Evolutionary conservation across 441 rosid species (phyloP), one percentile per base, ranked within the genome.

Genomic region (Adansonia madagascariensis): DNA sequence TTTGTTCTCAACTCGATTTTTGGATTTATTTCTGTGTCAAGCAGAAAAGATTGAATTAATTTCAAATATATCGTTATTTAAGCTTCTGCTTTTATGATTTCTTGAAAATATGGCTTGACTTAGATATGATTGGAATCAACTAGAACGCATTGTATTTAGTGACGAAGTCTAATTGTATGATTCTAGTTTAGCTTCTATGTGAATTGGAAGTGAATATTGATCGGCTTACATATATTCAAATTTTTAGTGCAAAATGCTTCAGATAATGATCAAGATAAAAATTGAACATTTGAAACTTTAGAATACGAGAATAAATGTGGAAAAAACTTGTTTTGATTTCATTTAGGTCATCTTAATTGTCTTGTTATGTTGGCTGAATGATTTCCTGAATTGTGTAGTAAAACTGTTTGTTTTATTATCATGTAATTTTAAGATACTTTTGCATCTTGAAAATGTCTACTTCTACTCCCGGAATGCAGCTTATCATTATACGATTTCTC

Each of bases 401-500:
- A 18, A 31, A 53, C 12, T 43, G 18, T 17, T 50, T 41, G 47
- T 20, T 66, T 74, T 66, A 22, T 82, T 60, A 35, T 22, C 17
- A 8, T 75, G 6, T 6, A 61, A 20, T 52, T 67, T 65, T 27
- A 69, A 75, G 47, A 61, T 14, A 60, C 80, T 35, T 52, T 60
- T 68, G 55, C 31, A 71, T 75, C 77, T 88, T 81, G 80, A 84
- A 85, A 44, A 81, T 61, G 80, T 73, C n/a, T 77, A 41, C 75
- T 75, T 82, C 77, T 75, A 44, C 73, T 75, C 80, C 80, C 69
- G 59, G 44, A 75, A 64, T 82, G 86, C 85, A 77, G 86, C 88
- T 85, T 76, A 79, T 78, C 78, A 79, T 83, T 86, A 64, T 81
- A 81, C 44, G 76, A 74, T 85, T 84, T 85, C 49, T 86, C 56